Evolutionary conservation across 2,329 filamentous ascomycete species (phyloP).

Genomic region (Capronia coronata): DNA sequence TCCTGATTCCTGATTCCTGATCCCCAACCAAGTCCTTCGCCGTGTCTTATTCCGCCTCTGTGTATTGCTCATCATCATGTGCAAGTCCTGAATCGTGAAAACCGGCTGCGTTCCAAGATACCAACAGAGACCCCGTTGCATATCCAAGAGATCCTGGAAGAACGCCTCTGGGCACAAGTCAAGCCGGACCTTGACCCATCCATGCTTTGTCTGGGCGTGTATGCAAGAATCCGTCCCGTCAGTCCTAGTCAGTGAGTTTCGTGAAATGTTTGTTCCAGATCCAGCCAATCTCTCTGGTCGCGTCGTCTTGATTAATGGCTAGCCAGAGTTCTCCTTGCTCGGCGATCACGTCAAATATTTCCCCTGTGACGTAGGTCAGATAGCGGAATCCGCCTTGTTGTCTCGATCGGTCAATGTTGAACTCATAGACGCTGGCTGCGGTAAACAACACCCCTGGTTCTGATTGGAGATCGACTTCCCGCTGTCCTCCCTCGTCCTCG

Average conservation of each 20-base stretch:
- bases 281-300: slow-evolving; percentile 74
- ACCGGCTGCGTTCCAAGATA: no score
- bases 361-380: slow-evolving; percentile 87
- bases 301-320: slow-evolving; percentile 92
- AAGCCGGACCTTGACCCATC: no score
- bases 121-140: not conserved
- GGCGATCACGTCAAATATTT: slow-evolving; percentile 89
- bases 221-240: no score
- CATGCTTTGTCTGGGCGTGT: no score
- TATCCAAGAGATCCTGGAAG: not conserved
- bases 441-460: slow-evolving; percentile 71
- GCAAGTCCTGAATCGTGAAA: no score
- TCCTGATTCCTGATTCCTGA: not conserved
- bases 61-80: no score
- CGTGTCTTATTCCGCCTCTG: not conserved
- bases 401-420: slow-evolving; percentile 88
- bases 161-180: not conserved
- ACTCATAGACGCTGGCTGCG: slow-evolving; percentile 90
- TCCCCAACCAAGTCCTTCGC: not conserved
- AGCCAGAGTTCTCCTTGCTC: slow-evolving; percentile 98
- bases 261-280: slow-evolving; percentile 99
- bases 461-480: slow-evolving; percentile 30
- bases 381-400: slow-evolving; percentile 94
- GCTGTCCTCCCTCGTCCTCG: slow-evolving; percentile 33
- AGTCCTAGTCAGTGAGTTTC: slow-evolving; percentile 38